phyloP scores from a whole-genome alignment of 768 basidiomycete species.

The Suillus bovinus region DNA sequence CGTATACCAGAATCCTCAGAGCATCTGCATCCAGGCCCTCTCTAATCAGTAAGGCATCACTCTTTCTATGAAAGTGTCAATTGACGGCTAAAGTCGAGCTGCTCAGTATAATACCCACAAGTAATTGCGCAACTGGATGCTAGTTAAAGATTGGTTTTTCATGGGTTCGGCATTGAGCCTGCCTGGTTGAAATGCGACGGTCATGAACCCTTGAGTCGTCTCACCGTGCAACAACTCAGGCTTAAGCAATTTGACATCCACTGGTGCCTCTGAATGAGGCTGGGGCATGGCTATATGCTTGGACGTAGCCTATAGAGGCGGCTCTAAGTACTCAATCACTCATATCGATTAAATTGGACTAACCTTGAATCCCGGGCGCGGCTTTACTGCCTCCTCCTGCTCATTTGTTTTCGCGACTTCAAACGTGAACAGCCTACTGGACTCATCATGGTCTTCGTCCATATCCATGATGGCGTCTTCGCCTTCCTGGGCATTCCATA shows the following conservation, averaged over 20 bases:
- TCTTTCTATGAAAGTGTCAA: slow-evolving; percentile 15
- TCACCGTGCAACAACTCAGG: slow-evolving; percentile 42
- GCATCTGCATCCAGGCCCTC: slow-evolving; percentile 26
- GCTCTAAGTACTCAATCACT: neutral
- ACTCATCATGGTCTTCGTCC: slow-evolving; percentile 40
- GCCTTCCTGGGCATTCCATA: slow-evolving; percentile 41
- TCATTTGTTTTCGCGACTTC: slow-evolving; percentile 57
- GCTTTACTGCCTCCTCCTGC: slow-evolving; percentile 50
- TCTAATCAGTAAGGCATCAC: slow-evolving; percentile 24
- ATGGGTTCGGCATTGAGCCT: slow-evolving; percentile 4
- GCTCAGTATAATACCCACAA: slow-evolving; percentile 21
- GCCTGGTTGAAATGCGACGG: slow-evolving; percentile 23
- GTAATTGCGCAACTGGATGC: slow-evolving; percentile 15
- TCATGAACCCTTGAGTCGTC: slow-evolving; percentile 41
- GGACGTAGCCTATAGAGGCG: slow-evolving; percentile 14
- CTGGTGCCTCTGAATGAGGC: slow-evolving; percentile 9
- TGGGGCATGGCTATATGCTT: slow-evolving; percentile 16
- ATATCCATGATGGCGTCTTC: slow-evolving; percentile 22
- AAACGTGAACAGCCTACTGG: slow-evolving; percentile 52
- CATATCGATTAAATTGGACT: neutral
- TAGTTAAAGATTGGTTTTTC: neutral
- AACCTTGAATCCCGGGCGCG: slow-evolving; percentile 48
- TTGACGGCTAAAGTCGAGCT: neutral
- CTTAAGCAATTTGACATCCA: slow-evolving; percentile 10
- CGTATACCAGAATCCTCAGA: slow-evolving; percentile 25